A percentile compares a stretch with the other conserved stretches of the same genome.
phyloP scores from a whole-genome alignment of 495 filamentous ascomycete genomes.

The Penicillium samsonianum region DNA sequence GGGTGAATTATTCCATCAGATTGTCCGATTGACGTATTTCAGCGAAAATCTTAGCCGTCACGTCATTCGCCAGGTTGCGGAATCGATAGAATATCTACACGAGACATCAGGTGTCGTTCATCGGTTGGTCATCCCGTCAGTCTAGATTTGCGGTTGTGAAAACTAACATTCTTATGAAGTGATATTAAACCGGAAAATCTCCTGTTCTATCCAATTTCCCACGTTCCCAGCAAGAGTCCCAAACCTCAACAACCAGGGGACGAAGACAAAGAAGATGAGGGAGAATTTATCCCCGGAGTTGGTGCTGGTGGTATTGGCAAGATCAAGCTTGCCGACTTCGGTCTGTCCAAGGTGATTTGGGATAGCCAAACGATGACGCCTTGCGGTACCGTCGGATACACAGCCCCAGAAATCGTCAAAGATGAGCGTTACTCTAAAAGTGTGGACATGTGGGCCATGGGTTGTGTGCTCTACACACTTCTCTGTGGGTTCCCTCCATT shows the following conservation, averaged over 20 bases:
- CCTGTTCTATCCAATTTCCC: conserved; percentile 82
- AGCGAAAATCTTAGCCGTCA: conserved; percentile 93
- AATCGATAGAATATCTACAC: conserved; percentile 91
- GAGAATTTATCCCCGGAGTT: conserved; percentile 81
- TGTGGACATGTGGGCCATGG: conserved; percentile 98
- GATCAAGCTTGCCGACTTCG: conserved; percentile 98
- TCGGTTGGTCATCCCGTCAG: conserved; percentile 62
- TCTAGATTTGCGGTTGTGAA: background rate
- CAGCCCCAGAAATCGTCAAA: conserved; percentile 98
- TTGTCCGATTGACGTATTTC: conserved; percentile 97
- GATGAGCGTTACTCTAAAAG: conserved; percentile 98
- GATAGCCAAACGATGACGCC: conserved; percentile 99
- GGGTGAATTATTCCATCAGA: conserved; percentile 97
- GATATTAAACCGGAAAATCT: conserved; percentile 99
- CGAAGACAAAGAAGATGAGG: conserved; percentile 96
- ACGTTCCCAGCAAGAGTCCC: conserved; percentile 76
- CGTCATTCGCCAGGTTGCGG: conserved; percentile 90
- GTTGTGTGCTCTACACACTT: conserved; percentile 94
- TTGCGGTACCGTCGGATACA: conserved; percentile 97
- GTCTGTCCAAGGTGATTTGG: conserved; percentile 96
- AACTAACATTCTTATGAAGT: conserved; percentile 47
- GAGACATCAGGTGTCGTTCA: conserved; percentile 95
- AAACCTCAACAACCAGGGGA: conserved; percentile 80
- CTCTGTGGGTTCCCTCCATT: conserved; percentile 98
- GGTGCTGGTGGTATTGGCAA: conserved; percentile 90